Percentiles rank a stretch among this genome's conserved stretches.
phyloP scores from a whole-genome alignment of 805 yeast species.

The Wickerhamomyces sydowiorum region DNA sequence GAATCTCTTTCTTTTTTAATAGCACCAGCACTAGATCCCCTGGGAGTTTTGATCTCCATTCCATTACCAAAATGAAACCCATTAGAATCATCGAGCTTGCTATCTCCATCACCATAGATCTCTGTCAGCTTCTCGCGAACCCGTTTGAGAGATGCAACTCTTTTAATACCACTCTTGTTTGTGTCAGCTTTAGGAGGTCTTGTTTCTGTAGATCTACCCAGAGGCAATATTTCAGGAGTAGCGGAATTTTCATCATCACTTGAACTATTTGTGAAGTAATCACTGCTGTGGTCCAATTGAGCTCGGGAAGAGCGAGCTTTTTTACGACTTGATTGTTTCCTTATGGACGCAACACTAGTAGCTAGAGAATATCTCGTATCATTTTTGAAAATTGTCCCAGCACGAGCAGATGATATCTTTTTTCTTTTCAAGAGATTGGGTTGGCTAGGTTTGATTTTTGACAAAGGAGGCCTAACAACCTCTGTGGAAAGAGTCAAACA shows the following conservation, averaged over 20 bases:
- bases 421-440: not conserved
- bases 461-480: constrained; percentile 5
- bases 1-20: not conserved
- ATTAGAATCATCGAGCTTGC: too few relatives aligned
- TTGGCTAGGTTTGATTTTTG: not conserved
- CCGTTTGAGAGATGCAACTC: not conserved
- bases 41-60: too few relatives aligned
- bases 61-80: too few relatives aligned
- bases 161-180: not conserved
- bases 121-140: not conserved
- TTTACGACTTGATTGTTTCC: not conserved
- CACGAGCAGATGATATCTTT: not conserved
- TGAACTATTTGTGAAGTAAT: not conserved
- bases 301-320: not conserved
- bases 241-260: not conserved
- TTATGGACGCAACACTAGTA: not conserved
- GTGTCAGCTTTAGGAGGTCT: not conserved
- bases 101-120: not conserved
- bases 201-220: not conserved
- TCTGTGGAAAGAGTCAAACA: constrained; percentile 2
- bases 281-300: not conserved
- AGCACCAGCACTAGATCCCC: too few relatives aligned
- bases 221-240: not conserved
- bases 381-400: not conserved
- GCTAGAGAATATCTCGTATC: not conserved